A percentile compares a stretch with the other conserved stretches of the same genome.
Conservation (phyloP, 169 alveolate species). For the Plasmodium billcollinsi region DNA sequence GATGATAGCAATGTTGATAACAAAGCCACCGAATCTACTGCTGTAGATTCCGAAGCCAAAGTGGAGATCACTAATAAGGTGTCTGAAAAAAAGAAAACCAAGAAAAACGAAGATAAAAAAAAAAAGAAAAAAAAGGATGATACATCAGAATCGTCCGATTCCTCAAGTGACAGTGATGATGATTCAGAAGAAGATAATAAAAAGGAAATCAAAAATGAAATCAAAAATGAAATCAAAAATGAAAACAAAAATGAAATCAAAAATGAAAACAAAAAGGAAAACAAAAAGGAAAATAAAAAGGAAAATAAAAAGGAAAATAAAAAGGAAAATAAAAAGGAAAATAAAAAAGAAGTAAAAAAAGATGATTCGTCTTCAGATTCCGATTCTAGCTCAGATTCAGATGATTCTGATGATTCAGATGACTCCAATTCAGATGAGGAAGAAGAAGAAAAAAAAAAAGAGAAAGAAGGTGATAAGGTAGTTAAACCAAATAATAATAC, state of each 20-base stretch:
- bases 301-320: neutral
- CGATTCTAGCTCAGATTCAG: neutral
- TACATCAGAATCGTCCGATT: slow-evolving; percentile 22
- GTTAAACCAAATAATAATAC: too few relatives aligned
- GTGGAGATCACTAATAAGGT: neutral
- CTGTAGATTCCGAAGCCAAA: slow-evolving; percentile 62
- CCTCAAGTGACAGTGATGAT: slow-evolving; percentile 20
- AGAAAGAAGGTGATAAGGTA: neutral
- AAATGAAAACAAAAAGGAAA: neutral
- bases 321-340: neutral
- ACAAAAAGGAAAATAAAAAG: neutral
- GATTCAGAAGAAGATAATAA: neutral
- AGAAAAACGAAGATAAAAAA: slow-evolving; percentile 18
- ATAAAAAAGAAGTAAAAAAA: neutral
- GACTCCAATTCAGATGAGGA: slow-evolving; percentile 15
- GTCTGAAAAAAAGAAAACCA: slow-evolving; percentile 25
- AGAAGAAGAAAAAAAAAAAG: neutral
- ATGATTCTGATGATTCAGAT: neutral
- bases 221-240: neutral
- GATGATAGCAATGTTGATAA: slow-evolving; percentile 21
- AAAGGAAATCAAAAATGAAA: neutral
- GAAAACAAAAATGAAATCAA: neutral
- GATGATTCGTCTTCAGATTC: slow-evolving; percentile 2
- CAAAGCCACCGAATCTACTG: slow-evolving; percentile 63
- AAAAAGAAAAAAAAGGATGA: slow-evolving; percentile 7